Evolutionary conservation across 768 basidiomycete genomes (phyloP).

Genomic region (Austroboletus eburneus): DNA sequence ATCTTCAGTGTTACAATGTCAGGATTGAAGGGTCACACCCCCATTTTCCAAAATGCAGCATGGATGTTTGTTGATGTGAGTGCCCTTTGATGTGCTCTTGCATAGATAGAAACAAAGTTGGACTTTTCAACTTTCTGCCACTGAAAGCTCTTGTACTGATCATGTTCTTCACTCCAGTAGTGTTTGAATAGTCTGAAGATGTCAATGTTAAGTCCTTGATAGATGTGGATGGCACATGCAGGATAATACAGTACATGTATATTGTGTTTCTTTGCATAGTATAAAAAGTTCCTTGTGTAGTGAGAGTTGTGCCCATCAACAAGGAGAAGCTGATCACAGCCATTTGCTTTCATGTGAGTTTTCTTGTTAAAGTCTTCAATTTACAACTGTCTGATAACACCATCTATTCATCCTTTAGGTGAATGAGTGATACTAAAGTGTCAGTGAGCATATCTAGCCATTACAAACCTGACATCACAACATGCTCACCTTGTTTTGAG

Average conservation of each 20-base stretch:
- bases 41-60: conserved; percentile 1
- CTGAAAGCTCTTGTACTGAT: not conserved
- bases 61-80: not conserved
- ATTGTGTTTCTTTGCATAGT: too few relatives aligned
- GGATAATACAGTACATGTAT: too few relatives aligned
- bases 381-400: conserved; percentile 24
- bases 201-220: too few relatives aligned
- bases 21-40: conserved; percentile 25
- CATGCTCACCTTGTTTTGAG: not conserved
- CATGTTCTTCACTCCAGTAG: not conserved
- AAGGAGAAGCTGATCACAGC: conserved; percentile 30
- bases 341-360: conserved; percentile 33
- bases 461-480: not conserved
- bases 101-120: not conserved
- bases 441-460: not conserved
- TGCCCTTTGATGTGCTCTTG: not conserved
- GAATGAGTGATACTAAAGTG: conserved; percentile 2
- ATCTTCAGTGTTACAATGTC: conserved; percentile 13
- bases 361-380: conserved; percentile 30
- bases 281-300: too few relatives aligned
- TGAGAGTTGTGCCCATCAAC: conserved; percentile 47
- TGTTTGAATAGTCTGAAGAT: not conserved
- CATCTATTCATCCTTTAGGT: conserved; percentile 26
- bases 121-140: not conserved
- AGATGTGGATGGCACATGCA: too few relatives aligned